Conservation (phyloP, 1,284 basidiomycete genomes). For the Apiotrichum akiyoshidainum region DNA sequence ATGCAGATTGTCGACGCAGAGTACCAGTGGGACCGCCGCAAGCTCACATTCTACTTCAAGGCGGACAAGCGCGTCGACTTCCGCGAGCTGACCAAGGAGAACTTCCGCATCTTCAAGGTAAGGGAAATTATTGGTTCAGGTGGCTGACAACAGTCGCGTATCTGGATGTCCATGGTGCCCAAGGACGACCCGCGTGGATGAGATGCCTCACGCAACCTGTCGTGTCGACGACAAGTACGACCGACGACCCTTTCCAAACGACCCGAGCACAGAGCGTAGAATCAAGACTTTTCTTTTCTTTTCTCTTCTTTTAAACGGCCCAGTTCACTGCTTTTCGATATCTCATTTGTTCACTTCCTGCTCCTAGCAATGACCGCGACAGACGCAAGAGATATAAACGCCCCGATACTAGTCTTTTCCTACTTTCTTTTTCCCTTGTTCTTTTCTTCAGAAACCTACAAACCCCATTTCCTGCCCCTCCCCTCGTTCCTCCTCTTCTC, state of each 20-base stretch:
- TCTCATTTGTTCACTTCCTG: not conserved
- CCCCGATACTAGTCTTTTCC: no score
- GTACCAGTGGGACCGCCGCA: constrained; percentile 97
- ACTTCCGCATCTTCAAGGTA: constrained; percentile 49
- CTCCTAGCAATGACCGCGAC: no score
- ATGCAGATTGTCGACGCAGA: constrained; percentile 99
- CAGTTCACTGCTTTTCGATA: not conserved
- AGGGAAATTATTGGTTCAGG: not conserved
- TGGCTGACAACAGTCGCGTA: constrained; percentile 28
- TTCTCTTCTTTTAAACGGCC: not conserved
- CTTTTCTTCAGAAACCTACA: not conserved
- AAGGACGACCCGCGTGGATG: constrained; percentile 32
- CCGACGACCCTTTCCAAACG: not conserved
- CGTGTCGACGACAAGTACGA: no score
- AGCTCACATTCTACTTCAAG: constrained; percentile 95
- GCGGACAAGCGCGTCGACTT: constrained; percentile 97
- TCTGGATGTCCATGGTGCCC: constrained; percentile 48
- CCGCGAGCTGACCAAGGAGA: constrained; percentile 66
- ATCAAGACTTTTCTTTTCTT: constrained; percentile 17
- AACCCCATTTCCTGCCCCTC: no score
- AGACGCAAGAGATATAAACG: no score
- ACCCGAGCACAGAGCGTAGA: constrained; percentile 18
- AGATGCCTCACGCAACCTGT: no score
- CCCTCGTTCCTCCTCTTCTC: no score
- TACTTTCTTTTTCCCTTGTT: not conserved